Base-by-base conservation (phyloP, 176 grass and related monocot species). In the Eragrostis curvula region DNA sequence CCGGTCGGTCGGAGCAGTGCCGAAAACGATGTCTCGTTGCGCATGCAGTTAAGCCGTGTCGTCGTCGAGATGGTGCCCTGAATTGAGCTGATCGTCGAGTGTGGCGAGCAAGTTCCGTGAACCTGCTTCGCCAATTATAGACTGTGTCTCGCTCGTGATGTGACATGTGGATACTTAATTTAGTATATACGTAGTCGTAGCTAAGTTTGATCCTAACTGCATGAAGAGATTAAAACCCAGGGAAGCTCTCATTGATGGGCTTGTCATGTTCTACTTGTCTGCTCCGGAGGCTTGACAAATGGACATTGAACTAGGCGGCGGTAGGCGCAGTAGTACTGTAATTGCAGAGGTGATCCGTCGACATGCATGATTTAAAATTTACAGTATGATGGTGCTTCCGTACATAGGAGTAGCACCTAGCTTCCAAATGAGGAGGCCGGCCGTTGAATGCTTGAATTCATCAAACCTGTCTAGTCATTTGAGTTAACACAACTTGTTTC, bases 261-360 rank as follows among this genome's bases (percentile, higher is more conserved):
- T 60, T 78, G 83, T 63, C 83, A 61, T 64, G 67, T 85, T 79
- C n/a, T 12, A 3, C 68, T 32, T 79, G 66, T 43, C 13, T 0
- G 57, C 59, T 20, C 68, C 14, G 21, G 40, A 56, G 48, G 25
- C 46, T 66, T 56, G 28, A 67, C 49, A 86, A 59, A 68, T 81
- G 85, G 77, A 67, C 68, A 45, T 16, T 6, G 25, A 39, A 30
- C 53, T 71, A 63, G 68, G 75, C 75, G 74, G 83, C 67, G 67
- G 56, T 39, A 48, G 15, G 23, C 25, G 42, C 21, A 67, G 32
- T 29, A 13, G 21, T 42, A 17, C 15, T 20, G 40, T 39, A 74
- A 32, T 20, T n/a, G n/a, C n/a, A 25, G 24, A 39, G 28, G 21
- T 48, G 44, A 32, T 71, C 0, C 4, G 68, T 45, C 20, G 52